Percentiles rank a stretch among this genome's conserved stretches.
phyloP scores from a whole-genome alignment of 805 yeast species.

The Saccharomycopsis fibuligera region DNA sequence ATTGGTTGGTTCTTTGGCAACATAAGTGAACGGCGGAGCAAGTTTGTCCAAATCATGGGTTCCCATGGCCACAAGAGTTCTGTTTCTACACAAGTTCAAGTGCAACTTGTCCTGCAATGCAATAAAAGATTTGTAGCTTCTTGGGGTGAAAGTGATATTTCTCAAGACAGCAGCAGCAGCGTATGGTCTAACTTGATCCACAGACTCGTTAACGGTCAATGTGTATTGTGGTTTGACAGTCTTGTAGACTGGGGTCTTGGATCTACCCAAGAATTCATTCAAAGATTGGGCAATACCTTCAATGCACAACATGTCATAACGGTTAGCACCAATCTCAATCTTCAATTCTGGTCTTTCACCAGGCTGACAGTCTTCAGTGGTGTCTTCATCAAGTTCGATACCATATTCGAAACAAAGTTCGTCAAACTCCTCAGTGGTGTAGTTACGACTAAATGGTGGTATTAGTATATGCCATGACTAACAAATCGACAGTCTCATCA shows the following conservation, averaged over 20 bases:
- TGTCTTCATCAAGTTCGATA: conserved; percentile 95
- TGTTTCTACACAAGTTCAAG: conserved; percentile 90
- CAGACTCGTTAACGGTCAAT: conserved; percentile 70
- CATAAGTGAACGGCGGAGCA: conserved; percentile 78
- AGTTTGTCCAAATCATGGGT: conserved; percentile 89
- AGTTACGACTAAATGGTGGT: conserved; percentile 32
- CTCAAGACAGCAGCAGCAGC: conserved; percentile 94
- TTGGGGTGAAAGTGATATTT: conserved; percentile 71
- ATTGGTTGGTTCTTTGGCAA: conserved; percentile 73
- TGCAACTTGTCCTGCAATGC: conserved; percentile 95
- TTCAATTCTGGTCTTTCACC: conserved; percentile 94
- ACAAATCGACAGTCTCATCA: too few relatives aligned
- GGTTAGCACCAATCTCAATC: conserved; percentile 96
- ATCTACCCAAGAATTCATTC: conserved; percentile 78
- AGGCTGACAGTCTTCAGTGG: conserved; percentile 67
- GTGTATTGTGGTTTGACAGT: conserved; percentile 52
- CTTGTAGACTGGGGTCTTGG: conserved; percentile 58
- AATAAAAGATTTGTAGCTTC: conserved; percentile 90
- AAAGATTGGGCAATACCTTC: conserved; percentile 97
- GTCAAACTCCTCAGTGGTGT: conserved; percentile 88
- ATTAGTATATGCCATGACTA: neutral
- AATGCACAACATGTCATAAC: conserved; percentile 96
- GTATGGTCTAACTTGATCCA: conserved; percentile 75
- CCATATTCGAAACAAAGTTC: conserved; percentile 97
- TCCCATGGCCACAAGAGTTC: conserved; percentile 97